Evolutionary conservation across 352 stramenopile genomes (phyloP).

Genomic region (Globisporangium megalacanthum): DNA sequence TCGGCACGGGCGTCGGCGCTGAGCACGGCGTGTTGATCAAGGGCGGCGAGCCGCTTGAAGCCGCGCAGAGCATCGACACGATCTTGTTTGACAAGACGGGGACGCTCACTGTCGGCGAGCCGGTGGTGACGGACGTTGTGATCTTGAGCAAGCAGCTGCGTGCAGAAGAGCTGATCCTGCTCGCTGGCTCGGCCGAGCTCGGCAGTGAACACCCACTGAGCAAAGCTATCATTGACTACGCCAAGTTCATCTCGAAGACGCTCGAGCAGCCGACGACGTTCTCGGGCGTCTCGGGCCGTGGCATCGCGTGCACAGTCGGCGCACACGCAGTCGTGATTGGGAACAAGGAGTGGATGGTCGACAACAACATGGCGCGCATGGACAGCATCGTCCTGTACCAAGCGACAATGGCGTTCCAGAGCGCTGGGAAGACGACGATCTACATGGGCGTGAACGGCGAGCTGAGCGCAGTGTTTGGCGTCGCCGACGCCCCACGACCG

Average conservation of each 20-base stretch:
- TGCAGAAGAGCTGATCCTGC: slow-evolving; percentile 81
- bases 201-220: slow-evolving; percentile 94
- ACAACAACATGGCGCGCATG: slow-evolving; percentile 66
- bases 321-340: slow-evolving; percentile 86
- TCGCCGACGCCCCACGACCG: slow-evolving; percentile 85
- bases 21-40: slow-evolving; percentile 98
- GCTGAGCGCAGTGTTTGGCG: slow-evolving; percentile 73
- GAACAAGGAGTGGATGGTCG: slow-evolving; percentile 88
- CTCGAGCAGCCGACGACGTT: slow-evolving; percentile 80
- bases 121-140: slow-evolving; percentile 83
- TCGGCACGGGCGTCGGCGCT: slow-evolving; percentile 97
- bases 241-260: slow-evolving; percentile 73
- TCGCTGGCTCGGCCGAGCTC: slow-evolving; percentile 90
- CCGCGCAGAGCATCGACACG: slow-evolving; percentile 89
- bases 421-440: slow-evolving; percentile 93
- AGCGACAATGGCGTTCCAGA: slow-evolving; percentile 76
- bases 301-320: slow-evolving; percentile 74
- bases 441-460: slow-evolving; percentile 89
- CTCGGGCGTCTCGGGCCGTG: slow-evolving; percentile 82
- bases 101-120: slow-evolving; percentile 93
- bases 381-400: slow-evolving; percentile 72
- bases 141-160: slow-evolving; percentile 68
- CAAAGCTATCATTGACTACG: slow-evolving; percentile 90
- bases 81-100: slow-evolving; percentile 99
- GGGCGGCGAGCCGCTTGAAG: slow-evolving; percentile 91